Percentiles rank a stretch among this genome's conserved stretches.
phyloP scores from a whole-genome alignment of 371 early-diverging fungal species.

The Capillidium heterosporum region DNA sequence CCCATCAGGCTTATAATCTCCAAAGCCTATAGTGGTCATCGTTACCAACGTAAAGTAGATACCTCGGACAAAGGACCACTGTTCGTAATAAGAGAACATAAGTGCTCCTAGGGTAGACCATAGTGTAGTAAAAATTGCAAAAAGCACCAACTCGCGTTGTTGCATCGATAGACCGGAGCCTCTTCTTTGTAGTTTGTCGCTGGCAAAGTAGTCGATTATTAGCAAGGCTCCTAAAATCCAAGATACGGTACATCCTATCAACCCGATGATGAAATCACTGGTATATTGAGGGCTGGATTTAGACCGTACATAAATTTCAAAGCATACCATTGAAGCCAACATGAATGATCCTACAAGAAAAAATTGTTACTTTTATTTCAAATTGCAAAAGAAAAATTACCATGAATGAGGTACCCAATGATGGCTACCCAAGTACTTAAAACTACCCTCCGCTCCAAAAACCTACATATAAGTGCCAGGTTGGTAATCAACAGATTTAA shows the following conservation, averaged over 20 bases:
- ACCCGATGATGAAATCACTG: background rate
- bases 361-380: background rate
- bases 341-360: background rate
- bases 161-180: background rate
- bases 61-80: background rate
- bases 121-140: background rate
- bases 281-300: background rate
- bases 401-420: background rate
- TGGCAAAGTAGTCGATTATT: background rate
- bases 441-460: background rate
- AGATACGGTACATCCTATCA: background rate
- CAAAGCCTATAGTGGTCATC: slow-evolving; percentile 6
- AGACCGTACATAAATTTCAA: background rate
- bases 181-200: background rate
- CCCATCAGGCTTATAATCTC: background rate
- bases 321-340: background rate
- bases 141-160: background rate
- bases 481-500: background rate
- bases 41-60: slow-evolving; percentile 5
- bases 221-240: background rate
- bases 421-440: background rate
- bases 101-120: slow-evolving; percentile 3
- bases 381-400: background rate
- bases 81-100: background rate
- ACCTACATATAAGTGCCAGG: background rate